A percentile compares a stretch with the other conserved stretches of the same genome.
Evolutionary conservation across 176 grass and related monocot species (phyloP).

Genomic region (Zoysia pacifica): DNA sequence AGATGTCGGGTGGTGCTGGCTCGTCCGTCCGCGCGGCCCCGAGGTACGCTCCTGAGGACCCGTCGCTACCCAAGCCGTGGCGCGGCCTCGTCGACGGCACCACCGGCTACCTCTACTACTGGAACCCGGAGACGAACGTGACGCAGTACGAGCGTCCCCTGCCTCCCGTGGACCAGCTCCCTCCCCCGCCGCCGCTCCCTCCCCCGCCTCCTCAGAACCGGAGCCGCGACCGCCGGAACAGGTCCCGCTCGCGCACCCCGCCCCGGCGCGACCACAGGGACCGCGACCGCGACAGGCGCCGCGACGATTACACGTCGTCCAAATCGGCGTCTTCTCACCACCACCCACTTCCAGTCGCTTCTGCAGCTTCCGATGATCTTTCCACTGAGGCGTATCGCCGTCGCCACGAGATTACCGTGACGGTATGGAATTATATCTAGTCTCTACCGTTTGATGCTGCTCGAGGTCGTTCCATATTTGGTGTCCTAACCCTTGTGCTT

Average conservation of each 20-base stretch:
- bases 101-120: conserved; percentile 98
- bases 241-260: conserved; percentile 44
- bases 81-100: conserved; percentile 83
- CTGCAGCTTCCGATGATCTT: conserved; percentile 32
- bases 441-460: background rate
- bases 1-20: conserved; percentile 30
- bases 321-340: conserved; percentile 39
- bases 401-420: conserved; percentile 85
- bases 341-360: conserved; percentile 24
- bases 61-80: conserved; percentile 92
- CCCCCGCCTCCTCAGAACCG: conserved; percentile 45
- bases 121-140: conserved; percentile 92
- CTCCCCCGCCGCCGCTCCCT: conserved; percentile 60
- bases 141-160: conserved; percentile 90
- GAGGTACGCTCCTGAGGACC: conserved; percentile 92
- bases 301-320: conserved; percentile 50
- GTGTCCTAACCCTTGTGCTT: conserved; percentile 25
- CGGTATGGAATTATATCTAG: conserved; percentile 44
- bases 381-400: conserved; percentile 73
- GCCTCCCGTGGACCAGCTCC: conserved; percentile 52
- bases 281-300: conserved; percentile 55
- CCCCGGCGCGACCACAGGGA: conserved; percentile 50
- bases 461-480: conserved; percentile 18
- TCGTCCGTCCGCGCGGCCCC: conserved; percentile 53
- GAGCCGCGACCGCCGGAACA: conserved; percentile 43